Evolutionary conservation across 2,329 filamentous ascomycete species (phyloP).

Genomic region (Xylaria sp.): DNA sequence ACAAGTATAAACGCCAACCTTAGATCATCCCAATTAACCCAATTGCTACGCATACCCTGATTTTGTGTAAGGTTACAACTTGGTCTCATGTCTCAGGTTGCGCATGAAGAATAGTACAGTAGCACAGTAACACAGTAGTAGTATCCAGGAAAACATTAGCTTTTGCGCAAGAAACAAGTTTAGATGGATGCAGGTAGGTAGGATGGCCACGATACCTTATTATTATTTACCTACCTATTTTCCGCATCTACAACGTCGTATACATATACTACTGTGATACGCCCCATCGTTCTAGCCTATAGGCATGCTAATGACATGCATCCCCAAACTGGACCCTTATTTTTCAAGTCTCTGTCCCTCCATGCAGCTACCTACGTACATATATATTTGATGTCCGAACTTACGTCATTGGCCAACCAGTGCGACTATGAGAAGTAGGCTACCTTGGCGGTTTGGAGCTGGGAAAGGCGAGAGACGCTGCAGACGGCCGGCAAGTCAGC

Average conservation of each 20-base stretch:
- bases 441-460: conserved; percentile 23
- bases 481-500: conserved; percentile 17
- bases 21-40: neutral
- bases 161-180: neutral
- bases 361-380: neutral
- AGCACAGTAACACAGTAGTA: neutral
- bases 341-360: neutral
- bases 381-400: neutral
- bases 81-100: neutral
- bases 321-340: conserved; percentile 23
- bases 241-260: conserved; percentile 1
- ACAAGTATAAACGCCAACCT: no score
- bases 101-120: neutral
- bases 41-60: neutral
- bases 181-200: neutral
- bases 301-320: neutral
- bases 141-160: neutral
- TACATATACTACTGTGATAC: neutral
- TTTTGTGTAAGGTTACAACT: neutral
- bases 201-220: no score
- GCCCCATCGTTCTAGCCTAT: neutral
- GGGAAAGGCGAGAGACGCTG: neutral
- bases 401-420: conserved; percentile 25
- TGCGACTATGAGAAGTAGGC: conserved; percentile 18
- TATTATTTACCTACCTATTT: neutral